Percentiles rank a stretch among this genome's conserved stretches.
phyloP scores from a whole-genome alignment of 2,329 filamentous ascomycete species.

The Hypomyces rosellus region DNA sequence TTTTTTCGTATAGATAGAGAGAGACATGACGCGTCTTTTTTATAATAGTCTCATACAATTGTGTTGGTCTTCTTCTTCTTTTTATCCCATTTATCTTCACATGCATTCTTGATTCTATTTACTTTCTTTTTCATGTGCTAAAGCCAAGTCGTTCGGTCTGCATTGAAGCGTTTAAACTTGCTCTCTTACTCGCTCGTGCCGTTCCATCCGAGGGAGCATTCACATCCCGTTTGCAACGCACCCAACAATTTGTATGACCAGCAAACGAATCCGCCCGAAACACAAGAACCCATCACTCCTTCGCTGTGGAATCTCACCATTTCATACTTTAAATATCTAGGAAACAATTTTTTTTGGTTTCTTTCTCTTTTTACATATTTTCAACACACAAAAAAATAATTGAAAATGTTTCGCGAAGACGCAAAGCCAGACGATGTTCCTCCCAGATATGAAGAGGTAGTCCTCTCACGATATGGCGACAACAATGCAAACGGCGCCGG shows the following conservation, averaged over 20 bases:
- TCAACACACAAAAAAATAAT: neutral
- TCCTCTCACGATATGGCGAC: constrained; percentile 14
- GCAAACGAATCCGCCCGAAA: too few species aligned
- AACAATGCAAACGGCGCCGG: constrained; percentile 17
- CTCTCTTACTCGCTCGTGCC: neutral
- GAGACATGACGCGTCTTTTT: too few species aligned
- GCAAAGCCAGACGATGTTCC: constrained; percentile 20
- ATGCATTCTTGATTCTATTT: neutral
- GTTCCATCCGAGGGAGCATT: neutral
- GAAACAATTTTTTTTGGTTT: neutral
- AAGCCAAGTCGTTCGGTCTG: neutral
- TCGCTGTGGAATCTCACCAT: too few species aligned
- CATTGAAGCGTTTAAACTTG: neutral
- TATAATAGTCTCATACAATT: too few species aligned
- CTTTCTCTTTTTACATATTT: neutral
- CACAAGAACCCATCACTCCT: too few species aligned
- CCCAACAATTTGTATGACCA: too few species aligned
- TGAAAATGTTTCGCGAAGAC: constrained; percentile 3
- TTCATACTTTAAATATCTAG: too few species aligned
- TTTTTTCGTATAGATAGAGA: too few species aligned
- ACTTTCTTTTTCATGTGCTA: neutral
- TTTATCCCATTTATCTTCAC: too few species aligned
- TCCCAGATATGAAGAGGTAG: constrained; percentile 23
- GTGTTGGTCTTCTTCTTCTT: too few species aligned
- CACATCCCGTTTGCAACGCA: too few species aligned